Evolutionary conservation across 306 rosid species (phyloP), one percentile per base, ranked within the genome.

Genomic region (Begonia masoniana): DNA sequence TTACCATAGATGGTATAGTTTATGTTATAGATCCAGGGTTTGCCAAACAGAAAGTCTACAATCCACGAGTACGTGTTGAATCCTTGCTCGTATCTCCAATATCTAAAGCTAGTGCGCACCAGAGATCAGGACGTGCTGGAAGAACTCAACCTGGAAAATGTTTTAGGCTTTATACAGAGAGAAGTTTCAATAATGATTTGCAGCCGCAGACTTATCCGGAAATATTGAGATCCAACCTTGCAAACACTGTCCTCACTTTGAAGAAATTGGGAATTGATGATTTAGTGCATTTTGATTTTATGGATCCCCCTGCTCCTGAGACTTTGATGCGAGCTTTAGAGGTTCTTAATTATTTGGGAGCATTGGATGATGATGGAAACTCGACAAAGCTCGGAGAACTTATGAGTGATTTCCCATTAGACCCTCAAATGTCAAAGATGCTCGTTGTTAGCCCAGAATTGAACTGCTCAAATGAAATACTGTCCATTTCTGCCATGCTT

Each of bases 401-500:
- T 15, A 89, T 85, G 95, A 85, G 97, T 41, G 97, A 89, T 61
- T 82, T 89, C 71, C 97, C 97, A 12, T 63, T 89, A 54, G 97
- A 89, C 64, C 95, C 95, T n/a, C 95, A 89, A 83, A 89, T 89
- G 97, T 85, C 97, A 31, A 89, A 85, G 85, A 89, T 89, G 97
- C 95, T 89, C 0, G 91, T 85, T 67, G 87, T 89, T 49, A 89
- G 95, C 74, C 83, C 95, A 0, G 95, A 82, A 59, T 89, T 89
- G 71, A 85, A 78, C 74, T 89, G 97, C 68, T 89, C 97, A 54
- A 89, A 89, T 52, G 97, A 89, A 76, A 89, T 89, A 47, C 75
- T 89, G 21, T 89, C 97, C 4, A 10, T 89, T 50, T 85, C 95
- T 43, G 95, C 97, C 68, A 82, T 82, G 97, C 83, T 89, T 21